Conservation (phyloP, 345 rosid species). For the Lumnitzera racemosa region DNA sequence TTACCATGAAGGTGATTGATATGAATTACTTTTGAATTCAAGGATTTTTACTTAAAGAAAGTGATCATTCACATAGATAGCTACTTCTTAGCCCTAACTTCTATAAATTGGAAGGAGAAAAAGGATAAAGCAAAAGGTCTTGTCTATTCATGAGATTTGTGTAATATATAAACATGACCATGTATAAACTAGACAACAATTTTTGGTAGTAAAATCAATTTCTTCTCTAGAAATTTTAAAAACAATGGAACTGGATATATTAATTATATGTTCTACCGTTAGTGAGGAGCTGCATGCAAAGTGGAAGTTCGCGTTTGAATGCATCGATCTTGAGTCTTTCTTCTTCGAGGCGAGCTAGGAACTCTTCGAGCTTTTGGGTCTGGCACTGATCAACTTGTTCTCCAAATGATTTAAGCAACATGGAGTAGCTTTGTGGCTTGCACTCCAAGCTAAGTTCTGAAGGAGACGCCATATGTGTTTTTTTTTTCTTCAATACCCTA, state of each 20-base stretch:
- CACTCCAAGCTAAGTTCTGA: conserved; percentile 77
- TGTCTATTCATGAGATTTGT: background rate
- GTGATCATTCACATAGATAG: conserved; percentile 16
- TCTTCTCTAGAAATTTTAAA: background rate
- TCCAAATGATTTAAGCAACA: conserved; percentile 82
- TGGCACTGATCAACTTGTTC: conserved; percentile 49
- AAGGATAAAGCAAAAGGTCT: conserved; percentile 15
- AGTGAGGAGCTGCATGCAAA: conserved; percentile 99
- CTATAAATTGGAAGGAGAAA: conserved; percentile 26
- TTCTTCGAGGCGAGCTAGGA: conserved; percentile 76
- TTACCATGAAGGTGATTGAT: background rate
- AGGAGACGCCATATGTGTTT: conserved; percentile 52
- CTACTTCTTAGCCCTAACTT: conserved; percentile 20
- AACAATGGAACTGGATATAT: background rate
- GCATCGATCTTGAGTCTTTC: conserved; percentile 97
- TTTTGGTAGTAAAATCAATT: too few relatives aligned
- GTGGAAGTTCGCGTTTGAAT: conserved; percentile 97
- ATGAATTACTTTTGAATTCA: conserved; percentile 15
- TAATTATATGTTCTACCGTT: conserved; percentile 36
- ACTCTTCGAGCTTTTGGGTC: conserved; percentile 77
- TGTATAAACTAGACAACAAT: background rate
- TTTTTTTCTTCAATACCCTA: too few relatives aligned
- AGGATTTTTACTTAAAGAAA: conserved; percentile 8
- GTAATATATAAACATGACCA: conserved; percentile 14
- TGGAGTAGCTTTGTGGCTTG: conserved; percentile 80